Conservation (phyloP, 805 yeast genomes). For the Starmerella potacharoeniae region DNA sequence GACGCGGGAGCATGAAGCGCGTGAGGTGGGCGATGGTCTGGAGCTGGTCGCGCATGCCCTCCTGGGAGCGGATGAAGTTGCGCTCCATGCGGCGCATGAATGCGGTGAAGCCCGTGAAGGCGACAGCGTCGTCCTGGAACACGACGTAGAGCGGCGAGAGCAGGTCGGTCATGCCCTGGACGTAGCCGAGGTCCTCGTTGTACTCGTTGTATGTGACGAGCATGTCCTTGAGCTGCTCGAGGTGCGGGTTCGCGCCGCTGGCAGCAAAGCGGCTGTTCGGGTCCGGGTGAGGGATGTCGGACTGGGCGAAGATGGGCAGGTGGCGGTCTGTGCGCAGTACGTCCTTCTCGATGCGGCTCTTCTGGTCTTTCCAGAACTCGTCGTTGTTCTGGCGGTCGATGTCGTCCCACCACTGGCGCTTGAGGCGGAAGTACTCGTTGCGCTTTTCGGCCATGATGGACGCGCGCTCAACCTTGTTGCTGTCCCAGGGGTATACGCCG, state of each 20-base stretch:
- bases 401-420: constrained; percentile 63
- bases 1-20: constrained; percentile 79
- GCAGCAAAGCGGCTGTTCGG: constrained; percentile 44
- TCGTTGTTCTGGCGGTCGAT: constrained; percentile 42
- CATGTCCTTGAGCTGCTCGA: constrained; percentile 61
- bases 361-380: constrained; percentile 81
- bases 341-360: constrained; percentile 82
- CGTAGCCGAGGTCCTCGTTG: constrained; percentile 79
- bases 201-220: constrained; percentile 76
- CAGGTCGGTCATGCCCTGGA: constrained; percentile 96
- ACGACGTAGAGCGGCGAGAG: constrained; percentile 68
- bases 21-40: constrained; percentile 67
- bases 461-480: constrained; percentile 56
- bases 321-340: constrained; percentile 83
- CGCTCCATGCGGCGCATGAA: constrained; percentile 95
- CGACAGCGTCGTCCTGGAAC: constrained; percentile 54
- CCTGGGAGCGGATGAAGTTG: constrained; percentile 80
- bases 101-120: constrained; percentile 80
- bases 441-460: constrained; percentile 46
- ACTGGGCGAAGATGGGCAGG: constrained; percentile 48
- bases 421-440: constrained; percentile 46
- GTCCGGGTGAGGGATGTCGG: constrained; percentile 33
- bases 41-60: constrained; percentile 89
- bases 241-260: constrained; percentile 65
- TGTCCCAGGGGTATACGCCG: constrained; percentile 82